Conservation (phyloP, 2,329 filamentous ascomycete species). For the Arthrobotrys sinensis region DNA sequence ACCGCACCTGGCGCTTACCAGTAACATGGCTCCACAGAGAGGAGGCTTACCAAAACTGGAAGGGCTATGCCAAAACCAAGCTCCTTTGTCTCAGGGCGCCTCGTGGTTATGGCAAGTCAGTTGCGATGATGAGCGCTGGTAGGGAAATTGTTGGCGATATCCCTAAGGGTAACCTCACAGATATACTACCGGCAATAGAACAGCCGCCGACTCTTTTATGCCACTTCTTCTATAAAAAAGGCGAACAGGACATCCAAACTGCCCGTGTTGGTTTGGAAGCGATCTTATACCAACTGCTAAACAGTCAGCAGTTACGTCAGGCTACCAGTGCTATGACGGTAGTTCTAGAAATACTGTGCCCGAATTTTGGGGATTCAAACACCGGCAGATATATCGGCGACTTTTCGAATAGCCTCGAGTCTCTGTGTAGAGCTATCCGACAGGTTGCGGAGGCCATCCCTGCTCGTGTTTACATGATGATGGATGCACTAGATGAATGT, state of each 20-base stretch:
- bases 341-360: constrained; percentile 24
- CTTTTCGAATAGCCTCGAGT: constrained; percentile 3
- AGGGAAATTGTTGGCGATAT: constrained; percentile 13
- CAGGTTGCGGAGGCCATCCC: constrained; percentile 32
- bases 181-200: neutral
- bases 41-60: constrained; percentile 36
- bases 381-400: neutral
- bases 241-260: constrained; percentile 47
- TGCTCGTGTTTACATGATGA: constrained; percentile 38
- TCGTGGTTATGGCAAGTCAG: constrained; percentile 45
- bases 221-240: constrained; percentile 54
- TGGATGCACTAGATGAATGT: constrained; percentile 48
- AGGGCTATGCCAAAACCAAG: constrained; percentile 8
- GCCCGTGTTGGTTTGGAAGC: constrained; percentile 27
- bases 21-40: constrained; percentile 42
- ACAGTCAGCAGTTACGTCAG: constrained; percentile 17
- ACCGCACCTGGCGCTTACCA: constrained; percentile 14
- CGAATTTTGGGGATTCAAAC: constrained; percentile 25
- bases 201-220: constrained; percentile 8
- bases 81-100: constrained; percentile 35
- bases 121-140: constrained; percentile 33
- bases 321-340: constrained; percentile 1
- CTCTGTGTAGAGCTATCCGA: constrained; percentile 20
- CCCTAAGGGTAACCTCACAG: too few relatives aligned
- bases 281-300: constrained; percentile 32